Base-by-base conservation (phyloP, 495 filamentous ascomycete species). In the Tuber aestivum region DNA sequence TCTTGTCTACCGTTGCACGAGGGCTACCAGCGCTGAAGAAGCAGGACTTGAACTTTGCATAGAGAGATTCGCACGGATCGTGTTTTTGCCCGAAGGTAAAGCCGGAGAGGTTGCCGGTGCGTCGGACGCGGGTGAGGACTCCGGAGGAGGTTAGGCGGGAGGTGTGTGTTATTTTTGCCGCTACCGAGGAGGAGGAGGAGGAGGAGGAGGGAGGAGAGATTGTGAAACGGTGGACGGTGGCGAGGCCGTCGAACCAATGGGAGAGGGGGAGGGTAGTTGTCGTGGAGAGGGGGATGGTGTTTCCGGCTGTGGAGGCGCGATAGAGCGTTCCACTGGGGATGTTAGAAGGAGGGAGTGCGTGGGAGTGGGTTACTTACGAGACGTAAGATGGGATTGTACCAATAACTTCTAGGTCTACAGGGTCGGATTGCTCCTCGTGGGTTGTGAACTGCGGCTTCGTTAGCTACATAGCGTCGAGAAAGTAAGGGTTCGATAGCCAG, bases 1-100 rank as follows among this genome's bases (percentile, higher is more conserved):
- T 72, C 75, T 74, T 72, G 32, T 69, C 14, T 74, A 78, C 76
- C 79, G 56, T 41, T 48, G 76, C 56, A 21, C 14, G 10, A 0
- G 2, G n/a, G 56, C n/a, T 65, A 16, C 32, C 32, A 18, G 35
- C 10, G 27, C 32, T 44, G 23, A 76, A 71, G 69, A 87, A 92
- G 7, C 87, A 83, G 48, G 85, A 87, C 85, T 88, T 90, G 41
- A 90, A 78, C 78, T 93, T 93, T 61, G 85, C 83, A 81, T 91
- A 91, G 12, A 91, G 75, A 18, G 86, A 87, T 69, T 89, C 83
- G 82, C 92, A 93, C 0, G 90, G 91, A 80, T 93, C 91, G 20
- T 83, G 84, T 65, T 87, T 87, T 71, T 91, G 88, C 0, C 85
- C 92, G 78, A 93, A 93, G 20, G 85, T 86, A 50, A 90, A 78